Base-by-base conservation (phyloP, 768 basidiomycete species). In the Tylopilus sp. region DNA sequence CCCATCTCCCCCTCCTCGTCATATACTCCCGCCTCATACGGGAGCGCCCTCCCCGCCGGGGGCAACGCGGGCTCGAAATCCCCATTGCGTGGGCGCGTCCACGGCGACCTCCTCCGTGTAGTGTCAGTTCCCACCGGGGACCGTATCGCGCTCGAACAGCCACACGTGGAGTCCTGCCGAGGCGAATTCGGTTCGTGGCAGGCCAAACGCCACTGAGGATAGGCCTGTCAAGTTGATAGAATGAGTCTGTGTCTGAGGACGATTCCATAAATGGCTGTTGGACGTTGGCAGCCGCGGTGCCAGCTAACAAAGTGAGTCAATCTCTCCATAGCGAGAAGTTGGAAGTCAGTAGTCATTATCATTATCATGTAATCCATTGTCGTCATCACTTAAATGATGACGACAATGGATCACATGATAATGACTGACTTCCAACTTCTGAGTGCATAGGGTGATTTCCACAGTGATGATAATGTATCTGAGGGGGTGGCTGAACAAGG, bases 121-220 rank as follows among this genome's bases (percentile, higher is more conserved):
- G 41, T 61, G 52, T 52, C 59, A 61, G 38, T 39, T 50, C 1
- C 59, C 52, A 3, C 52, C 56, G 0, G 59, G 59, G 3, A 51
- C 50, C 18, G 30, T 49, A 40, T 53, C 55, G 3, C 58, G 49
- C 35, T 60, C 59, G 7, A 61, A 61, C 9, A 61, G 15, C 15
- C 58, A 55, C 9, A 57, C 59, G 5, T 60, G 39, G 6, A 61
- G 26, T 17, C 59, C 59, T 0, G 39, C 59, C 33, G 57, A 50
- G 6, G 51, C 48, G 46, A 60, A 40, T 21, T 60, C 51, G 4
- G 43, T 21, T 60, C 51, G 4, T 33, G 48, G 21, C 51, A 60
- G 23, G 59, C 51, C 10, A 6, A 44, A 30, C 12, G 4, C 50
- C 58, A 21, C 58, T 59, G n/a, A n/a, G 47, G n/a, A 59, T 59